Conservation (phyloP, 768 basidiomycete genomes). For the Pisolithus marmoratus region DNA sequence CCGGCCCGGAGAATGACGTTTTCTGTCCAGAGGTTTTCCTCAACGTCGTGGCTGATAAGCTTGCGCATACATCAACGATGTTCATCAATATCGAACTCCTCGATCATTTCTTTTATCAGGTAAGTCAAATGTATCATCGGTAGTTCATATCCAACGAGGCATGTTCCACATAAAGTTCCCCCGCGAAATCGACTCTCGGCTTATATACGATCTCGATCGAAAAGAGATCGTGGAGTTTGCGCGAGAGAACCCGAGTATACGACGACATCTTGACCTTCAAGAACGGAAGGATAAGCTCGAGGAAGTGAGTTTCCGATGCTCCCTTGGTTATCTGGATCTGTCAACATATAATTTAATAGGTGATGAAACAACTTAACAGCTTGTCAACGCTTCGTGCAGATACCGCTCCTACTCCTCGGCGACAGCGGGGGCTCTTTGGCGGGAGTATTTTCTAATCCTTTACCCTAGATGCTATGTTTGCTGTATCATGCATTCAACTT, state of each 20-base stretch:
- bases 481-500: no score
- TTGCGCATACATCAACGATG: slow-evolving; percentile 93
- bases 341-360: slow-evolving; percentile 38
- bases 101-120: slow-evolving; percentile 98
- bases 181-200: slow-evolving; percentile 90
- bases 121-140: slow-evolving; percentile 28
- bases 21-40: slow-evolving; percentile 97
- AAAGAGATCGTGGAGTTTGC: slow-evolving; percentile 89
- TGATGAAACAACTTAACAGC: slow-evolving; percentile 93
- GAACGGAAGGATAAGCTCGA: slow-evolving; percentile 97
- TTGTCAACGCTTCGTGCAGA: slow-evolving; percentile 85
- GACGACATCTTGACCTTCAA: slow-evolving; percentile 86
- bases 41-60: slow-evolving; percentile 93
- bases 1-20: slow-evolving; percentile 81
- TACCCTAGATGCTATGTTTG: no score
- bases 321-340: neutral
- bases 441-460: slow-evolving; percentile 49
- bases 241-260: slow-evolving; percentile 87
- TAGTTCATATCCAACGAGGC: neutral
- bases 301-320: slow-evolving; percentile 49
- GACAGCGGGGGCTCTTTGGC: slow-evolving; percentile 76
- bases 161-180: slow-evolving; percentile 61
- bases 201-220: slow-evolving; percentile 91
- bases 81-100: slow-evolving; percentile 98
- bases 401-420: slow-evolving; percentile 63